Evolutionary conservation across 305 asterid genomes (phyloP).

Genomic region (Solanum chacoense): DNA sequence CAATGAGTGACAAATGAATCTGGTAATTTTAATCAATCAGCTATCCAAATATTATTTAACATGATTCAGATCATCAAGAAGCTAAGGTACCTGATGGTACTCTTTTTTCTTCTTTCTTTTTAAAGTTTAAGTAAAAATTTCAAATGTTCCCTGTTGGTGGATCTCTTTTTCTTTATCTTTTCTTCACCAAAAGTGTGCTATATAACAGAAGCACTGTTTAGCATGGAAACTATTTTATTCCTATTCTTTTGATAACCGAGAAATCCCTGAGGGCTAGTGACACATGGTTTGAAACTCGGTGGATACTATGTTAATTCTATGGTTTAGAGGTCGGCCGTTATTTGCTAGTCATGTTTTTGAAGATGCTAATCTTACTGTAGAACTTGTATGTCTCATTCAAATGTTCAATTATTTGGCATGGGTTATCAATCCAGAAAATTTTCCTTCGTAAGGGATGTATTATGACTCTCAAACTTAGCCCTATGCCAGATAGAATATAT

Average conservation of each 20-base stretch:
- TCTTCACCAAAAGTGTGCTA: not conserved
- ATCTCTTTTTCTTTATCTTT: not conserved
- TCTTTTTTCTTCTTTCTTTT: not conserved
- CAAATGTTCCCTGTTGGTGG: not conserved
- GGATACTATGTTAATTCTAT: not conserved
- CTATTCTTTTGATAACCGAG: not conserved
- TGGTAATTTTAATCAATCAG: not conserved
- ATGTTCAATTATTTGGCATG: not conserved
- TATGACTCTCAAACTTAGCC: not conserved
- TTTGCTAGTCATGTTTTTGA: not conserved
- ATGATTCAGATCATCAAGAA: not conserved
- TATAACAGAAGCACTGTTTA: not conserved
- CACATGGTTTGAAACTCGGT: not conserved
- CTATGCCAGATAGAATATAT: not conserved
- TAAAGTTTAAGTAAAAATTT: not conserved
- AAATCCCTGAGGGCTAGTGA: not conserved
- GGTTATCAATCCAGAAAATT: not conserved
- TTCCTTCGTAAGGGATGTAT: not conserved
- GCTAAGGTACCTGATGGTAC: not conserved
- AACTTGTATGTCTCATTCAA: not conserved
- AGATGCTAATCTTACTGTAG: not conserved
- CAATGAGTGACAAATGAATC: not conserved
- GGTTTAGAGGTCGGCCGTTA: not conserved
- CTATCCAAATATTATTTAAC: not conserved
- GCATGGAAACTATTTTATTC: not conserved